Evolutionary conservation across 495 filamentous ascomycete genomes (phyloP), one percentile per base, ranked within the genome.

Genomic region (Penicillium verhagenii): DNA sequence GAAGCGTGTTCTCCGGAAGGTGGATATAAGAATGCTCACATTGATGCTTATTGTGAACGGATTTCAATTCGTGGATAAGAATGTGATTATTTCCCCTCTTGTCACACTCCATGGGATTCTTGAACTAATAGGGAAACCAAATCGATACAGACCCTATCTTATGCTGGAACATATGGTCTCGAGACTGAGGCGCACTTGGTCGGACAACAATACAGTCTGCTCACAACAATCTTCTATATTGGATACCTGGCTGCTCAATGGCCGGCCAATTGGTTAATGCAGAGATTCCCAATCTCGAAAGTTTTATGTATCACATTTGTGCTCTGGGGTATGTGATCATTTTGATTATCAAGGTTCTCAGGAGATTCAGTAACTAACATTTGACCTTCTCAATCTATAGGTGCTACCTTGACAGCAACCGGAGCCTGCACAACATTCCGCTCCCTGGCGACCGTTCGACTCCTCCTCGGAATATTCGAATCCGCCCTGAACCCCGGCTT

Each of bases 401-500:
- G 39, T 23, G 19, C 19, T 9, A 43, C 39, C 8, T 23, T 43
- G 39, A 43, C 39, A 24, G 19, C 19, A 13, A 43, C 39, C 9
- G 39, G 39, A 43, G 39, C 18, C 8, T 43, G 39, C 19, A 43
- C 39, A 43, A 23, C 19, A 1, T 43, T 43, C 8, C 19, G 39
- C 39, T 43, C 39, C 7, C 44, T 47, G 18, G 44, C 44, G 1
- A 14, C 44, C 16, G 23, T 31, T 19, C 44, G 44, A 19, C n/a
- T 51, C 6, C 38, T 51, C 23, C 35, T 51, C 14, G 49, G 49
- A 9, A 38, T 51, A 21, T 51, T 51, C 10, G 49, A 51, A 14
- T 44, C 50, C 1, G 19, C 20, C 26, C 18, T 45, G 13, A 44
- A 44, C 14, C 50, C 50, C 5, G 38, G 50, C 11, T 45, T 53